Conservation (phyloP, 2,329 filamentous ascomycete genomes). For the Fusarium xylarioides region DNA sequence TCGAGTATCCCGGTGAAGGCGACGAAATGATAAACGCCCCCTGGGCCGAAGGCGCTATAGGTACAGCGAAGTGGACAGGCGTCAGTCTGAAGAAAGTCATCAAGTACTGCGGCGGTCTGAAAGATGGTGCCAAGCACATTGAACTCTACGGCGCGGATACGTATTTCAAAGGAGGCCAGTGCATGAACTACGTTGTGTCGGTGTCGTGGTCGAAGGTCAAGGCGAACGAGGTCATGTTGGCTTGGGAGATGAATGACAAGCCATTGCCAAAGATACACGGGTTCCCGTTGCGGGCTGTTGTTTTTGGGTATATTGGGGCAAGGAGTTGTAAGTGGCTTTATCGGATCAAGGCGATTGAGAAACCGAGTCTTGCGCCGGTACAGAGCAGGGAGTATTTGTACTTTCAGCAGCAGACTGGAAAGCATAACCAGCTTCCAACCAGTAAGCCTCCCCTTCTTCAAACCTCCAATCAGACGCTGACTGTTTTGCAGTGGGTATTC, state of each 20-base stretch:
- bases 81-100: constrained; percentile 74
- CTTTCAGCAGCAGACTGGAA: constrained; percentile 73
- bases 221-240: constrained; percentile 70
- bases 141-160: constrained; percentile 77
- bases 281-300: constrained; percentile 68
- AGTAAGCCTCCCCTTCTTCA: constrained; percentile 42
- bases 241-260: constrained; percentile 77
- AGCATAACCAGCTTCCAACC: constrained; percentile 68
- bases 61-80: constrained; percentile 70
- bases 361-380: constrained; percentile 66
- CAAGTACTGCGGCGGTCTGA: constrained; percentile 72
- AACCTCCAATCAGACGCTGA: background rate
- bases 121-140: constrained; percentile 64
- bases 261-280: constrained; percentile 72
- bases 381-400: constrained; percentile 74
- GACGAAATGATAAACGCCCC: constrained; percentile 66
- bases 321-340: constrained; percentile 71
- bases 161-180: constrained; percentile 74
- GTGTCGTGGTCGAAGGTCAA: constrained; percentile 75
- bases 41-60: constrained; percentile 74
- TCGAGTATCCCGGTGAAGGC: constrained; percentile 71
- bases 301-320: constrained; percentile 74
- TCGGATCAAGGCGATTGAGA: constrained; percentile 66
- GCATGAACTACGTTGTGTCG: constrained; percentile 74
- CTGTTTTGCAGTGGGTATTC: constrained; percentile 56